A percentile compares a stretch with the other conserved stretches of the same genome.
phyloP scores from a whole-genome alignment of 2,329 filamentous ascomycete genomes.

The Dryadomyces sulphureus region DNA sequence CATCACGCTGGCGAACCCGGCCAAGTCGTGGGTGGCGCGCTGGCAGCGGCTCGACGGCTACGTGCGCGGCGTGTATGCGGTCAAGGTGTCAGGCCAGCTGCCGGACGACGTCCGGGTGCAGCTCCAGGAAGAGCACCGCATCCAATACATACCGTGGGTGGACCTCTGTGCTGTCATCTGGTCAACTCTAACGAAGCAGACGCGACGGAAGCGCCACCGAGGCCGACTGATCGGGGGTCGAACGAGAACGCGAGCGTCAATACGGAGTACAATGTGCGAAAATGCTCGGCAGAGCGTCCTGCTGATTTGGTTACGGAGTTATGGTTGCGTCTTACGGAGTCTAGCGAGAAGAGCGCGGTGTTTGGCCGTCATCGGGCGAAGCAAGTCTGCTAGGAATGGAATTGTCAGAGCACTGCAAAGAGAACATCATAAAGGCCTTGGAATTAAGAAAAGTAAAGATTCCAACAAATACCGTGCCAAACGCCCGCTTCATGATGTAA shows the following conservation, averaged over 20 bases:
- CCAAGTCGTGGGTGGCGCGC: slow-evolving; percentile 82
- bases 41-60: slow-evolving; percentile 89
- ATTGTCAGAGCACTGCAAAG: not conserved
- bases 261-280: not conserved
- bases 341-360: not conserved
- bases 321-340: not conserved
- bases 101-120: slow-evolving; percentile 48
- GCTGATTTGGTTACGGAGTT: not conserved
- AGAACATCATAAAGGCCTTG: not conserved
- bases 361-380: not conserved
- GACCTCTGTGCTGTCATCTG: not conserved
- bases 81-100: slow-evolving; percentile 77
- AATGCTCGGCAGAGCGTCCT: too few species aligned
- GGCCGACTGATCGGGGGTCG: slow-evolving; percentile 20
- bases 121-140: slow-evolving; percentile 47
- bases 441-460: not conserved
- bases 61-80: slow-evolving; percentile 79
- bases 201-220: slow-evolving; percentile 42
- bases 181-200: slow-evolving; percentile 18
- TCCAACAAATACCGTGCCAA: too few species aligned
- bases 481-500: not conserved
- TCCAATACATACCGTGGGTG: slow-evolving; percentile 52
- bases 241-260: not conserved
- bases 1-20: slow-evolving; percentile 72
- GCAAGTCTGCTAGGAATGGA: not conserved